Percentiles rank a stretch among this genome's conserved stretches.
These are phyloP conservation scores for Nicotiana otophora DNA, from an alignment of 257 asterid genomes.

Conservation along the genomic window DNA sequence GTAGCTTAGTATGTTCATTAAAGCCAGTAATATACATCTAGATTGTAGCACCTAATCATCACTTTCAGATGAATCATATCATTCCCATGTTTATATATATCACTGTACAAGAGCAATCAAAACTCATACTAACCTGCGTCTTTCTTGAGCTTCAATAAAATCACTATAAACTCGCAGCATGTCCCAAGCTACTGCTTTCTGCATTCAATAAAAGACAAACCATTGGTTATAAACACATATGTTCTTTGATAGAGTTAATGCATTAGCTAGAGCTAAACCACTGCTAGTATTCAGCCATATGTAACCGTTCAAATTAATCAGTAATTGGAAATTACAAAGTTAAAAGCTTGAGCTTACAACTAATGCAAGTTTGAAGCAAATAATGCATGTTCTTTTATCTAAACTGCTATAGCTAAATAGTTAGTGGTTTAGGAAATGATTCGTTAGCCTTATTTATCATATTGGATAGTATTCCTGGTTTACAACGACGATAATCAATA, in stretches of 20 bases:
- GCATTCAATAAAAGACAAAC: constrained; percentile 12
- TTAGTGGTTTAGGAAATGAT: background rate
- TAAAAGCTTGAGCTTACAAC: background rate
- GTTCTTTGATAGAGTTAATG: background rate
- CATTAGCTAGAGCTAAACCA: background rate
- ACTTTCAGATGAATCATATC: background rate
- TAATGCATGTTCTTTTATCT: background rate
- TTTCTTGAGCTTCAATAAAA: constrained; percentile 81
- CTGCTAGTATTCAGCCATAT: background rate
- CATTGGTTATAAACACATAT: constrained; percentile 2
- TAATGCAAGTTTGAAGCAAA: background rate
- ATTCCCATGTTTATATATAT: background rate
- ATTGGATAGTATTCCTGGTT: background rate
- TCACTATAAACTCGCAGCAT: constrained; percentile 86
- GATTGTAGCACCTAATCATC: background rate
- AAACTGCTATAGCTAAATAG: background rate
- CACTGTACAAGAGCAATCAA: background rate
- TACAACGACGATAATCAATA: background rate
- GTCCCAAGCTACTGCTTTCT: constrained; percentile 98
- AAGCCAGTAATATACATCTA: background rate
- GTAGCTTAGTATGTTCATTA: background rate
- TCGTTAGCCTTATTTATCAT: background rate
- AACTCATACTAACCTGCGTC: constrained; percentile 51
- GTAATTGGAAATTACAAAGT: background rate
- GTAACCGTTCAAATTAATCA: background rate